phyloP scores from a whole-genome alignment of 257 asterid species.

The Vinca minor region DNA sequence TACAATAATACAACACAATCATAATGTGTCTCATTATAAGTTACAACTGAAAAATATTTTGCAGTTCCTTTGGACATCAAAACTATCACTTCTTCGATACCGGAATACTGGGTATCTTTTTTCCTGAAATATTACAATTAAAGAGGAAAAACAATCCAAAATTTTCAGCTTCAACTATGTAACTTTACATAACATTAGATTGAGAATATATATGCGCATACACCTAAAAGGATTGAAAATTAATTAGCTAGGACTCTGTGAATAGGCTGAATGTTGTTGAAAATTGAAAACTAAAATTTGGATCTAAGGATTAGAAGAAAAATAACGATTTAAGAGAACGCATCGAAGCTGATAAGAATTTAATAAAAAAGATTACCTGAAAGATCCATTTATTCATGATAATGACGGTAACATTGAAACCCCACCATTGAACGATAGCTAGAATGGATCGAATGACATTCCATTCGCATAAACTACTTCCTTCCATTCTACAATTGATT shows the following conservation, averaged over 20 bases:
- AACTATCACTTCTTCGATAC: no score
- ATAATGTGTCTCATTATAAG: no score
- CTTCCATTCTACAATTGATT: conserved; percentile 33
- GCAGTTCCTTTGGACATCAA: no score
- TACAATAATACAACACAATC: not conserved
- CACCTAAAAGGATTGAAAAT: no score
- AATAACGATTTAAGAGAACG: not conserved
- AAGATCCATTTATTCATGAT: conserved; percentile 89
- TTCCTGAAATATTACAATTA: no score
- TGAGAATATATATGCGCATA: not conserved
- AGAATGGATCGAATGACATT: conserved; percentile 54
- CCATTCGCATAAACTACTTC: conserved; percentile 44
- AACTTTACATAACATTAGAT: no score
- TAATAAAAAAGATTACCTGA: conserved; percentile 54
- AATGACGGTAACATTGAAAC: conserved; percentile 75
- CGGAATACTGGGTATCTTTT: no score
- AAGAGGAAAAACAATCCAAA: no score
- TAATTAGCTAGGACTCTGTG: not conserved
- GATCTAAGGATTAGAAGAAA: not conserved
- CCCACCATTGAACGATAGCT: conserved; percentile 84
- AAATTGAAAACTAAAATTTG: not conserved
- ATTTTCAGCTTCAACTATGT: no score
- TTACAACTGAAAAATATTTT: no score
- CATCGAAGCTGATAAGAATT: not conserved
- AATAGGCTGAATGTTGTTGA: not conserved